Percentiles rank a stretch among this genome's conserved stretches.
These are phyloP conservation scores for Alternaria sp. DNA, from an alignment of 2,329 filamentous ascomycete species.

Conservation along the genomic window DNA sequence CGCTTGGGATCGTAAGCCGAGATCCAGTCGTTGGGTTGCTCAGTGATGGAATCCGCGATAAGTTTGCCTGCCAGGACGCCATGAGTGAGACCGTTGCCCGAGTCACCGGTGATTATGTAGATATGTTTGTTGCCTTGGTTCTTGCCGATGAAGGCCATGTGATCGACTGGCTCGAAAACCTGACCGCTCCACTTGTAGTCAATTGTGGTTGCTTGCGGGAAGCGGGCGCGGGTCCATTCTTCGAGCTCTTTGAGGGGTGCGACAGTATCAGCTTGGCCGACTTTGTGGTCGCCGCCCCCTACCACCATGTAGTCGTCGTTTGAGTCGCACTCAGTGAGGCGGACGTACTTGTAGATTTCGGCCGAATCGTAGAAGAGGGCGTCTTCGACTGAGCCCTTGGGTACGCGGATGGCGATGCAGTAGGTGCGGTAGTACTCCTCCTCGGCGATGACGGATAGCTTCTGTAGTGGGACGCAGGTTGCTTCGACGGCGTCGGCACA, in stretches of 20 bases:
- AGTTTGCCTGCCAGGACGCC: constrained; percentile 62
- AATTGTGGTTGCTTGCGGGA: constrained; percentile 58
- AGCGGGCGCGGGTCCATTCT: constrained; percentile 62
- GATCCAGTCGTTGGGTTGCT: constrained; percentile 59
- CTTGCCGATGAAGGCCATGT: constrained; percentile 64
- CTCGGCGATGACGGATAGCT: constrained; percentile 61
- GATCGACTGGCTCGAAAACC: constrained; percentile 64
- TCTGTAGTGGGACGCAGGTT: constrained; percentile 65
- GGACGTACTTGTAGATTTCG: constrained; percentile 64
- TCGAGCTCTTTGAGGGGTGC: constrained; percentile 62
- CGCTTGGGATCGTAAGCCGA: constrained; percentile 62
- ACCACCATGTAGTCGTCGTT: constrained; percentile 64
- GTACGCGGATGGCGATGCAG: constrained; percentile 64
- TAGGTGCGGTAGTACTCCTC: constrained; percentile 65
- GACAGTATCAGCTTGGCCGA: constrained; percentile 60
- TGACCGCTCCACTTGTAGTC: constrained; percentile 68
- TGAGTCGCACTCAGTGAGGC: constrained; percentile 62
- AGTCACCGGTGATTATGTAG: constrained; percentile 66
- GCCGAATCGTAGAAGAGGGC: constrained; percentile 64
- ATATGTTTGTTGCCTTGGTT: constrained; percentile 62
- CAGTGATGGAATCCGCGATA: constrained; percentile 63
- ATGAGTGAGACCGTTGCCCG: constrained; percentile 65
- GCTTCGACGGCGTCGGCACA: constrained; percentile 62
- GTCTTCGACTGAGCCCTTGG: constrained; percentile 62
- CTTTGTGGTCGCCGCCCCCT: constrained; percentile 66